Base-by-base conservation (phyloP, 2,329 filamentous ascomycete species). In the Rosellinia necatrix region DNA sequence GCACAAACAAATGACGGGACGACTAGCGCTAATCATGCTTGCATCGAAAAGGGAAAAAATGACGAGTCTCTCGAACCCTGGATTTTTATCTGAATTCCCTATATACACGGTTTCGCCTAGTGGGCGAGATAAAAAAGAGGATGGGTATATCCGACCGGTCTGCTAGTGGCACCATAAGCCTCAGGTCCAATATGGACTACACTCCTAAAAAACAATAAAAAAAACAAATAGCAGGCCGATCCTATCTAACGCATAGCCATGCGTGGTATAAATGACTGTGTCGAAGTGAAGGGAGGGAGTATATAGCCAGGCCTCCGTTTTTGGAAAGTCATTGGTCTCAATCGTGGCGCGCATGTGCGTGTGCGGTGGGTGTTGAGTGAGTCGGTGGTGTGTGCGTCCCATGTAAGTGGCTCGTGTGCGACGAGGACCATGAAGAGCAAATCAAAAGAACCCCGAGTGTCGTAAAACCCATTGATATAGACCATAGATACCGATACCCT, bases 71-170 rank as follows among this genome's bases (percentile, higher is more conserved):
- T 21, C 34, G 6, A n/a, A n/a, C n/a, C n/a, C n/a, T n/a, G n/a
- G n/a, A n/a, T n/a, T n/a, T 32, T 27, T 19, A 29, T 19, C 8
- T 32, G 12, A 8, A 6, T 51, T 52, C 29, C 37, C 56, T 60
- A 59, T 61, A 44, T 61, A 59, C 59, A 60, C 6, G 27, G 19
- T 6, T 47, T 51, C 38, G 7, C 46, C 37, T 38, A 13, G 34
- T 25, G 3, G 22, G 34, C 25, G 41, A 47, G 41, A 21, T 10
- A 15, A 19, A 44, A 35, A 53, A 43, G n/a, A 21, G 47, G 24
- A n/a, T n/a, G 57, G 53, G 50, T 62, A 58, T 58, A 58, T 62
- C 51, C 57, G 49, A 60, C 57, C 53, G 41, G 15, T 38, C 57
- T 32, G 34, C 44, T 19, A n/a, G n/a, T n/a, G n/a, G n/a, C n/a